Base-by-base conservation (phyloP, 179 eudicot species). In the Heliamphora pulchella region DNA sequence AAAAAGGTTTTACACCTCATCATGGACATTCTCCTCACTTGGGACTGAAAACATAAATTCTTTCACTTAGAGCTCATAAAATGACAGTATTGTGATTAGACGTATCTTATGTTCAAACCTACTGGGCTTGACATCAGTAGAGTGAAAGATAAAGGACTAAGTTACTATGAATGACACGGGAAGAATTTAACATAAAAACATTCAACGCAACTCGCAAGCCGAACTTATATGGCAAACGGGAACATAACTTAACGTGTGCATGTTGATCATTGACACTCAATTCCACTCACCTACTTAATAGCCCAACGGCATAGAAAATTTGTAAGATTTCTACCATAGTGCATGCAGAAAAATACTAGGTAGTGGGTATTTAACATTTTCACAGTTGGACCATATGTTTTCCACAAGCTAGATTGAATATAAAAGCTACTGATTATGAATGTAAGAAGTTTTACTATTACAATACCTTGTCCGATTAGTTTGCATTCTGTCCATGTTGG, bases 401-500 rank as follows among this genome's bases (percentile, higher is more conserved):
- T 39, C 20, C 54, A 74, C 31, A 31, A 31, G 31, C 31, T 31
- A 31, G 31, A 31, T 31, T 31, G 31, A 31, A 31, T 31, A 31
- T 31, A 31, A 31, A 31, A 67, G 20, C n/a, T 64, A 50, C 17
- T 65, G 39, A 43, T 22, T 39, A 53, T 31, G 59, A 69, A 43
- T 54, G 48, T 1, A 39, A 66, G 11, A 43, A n/a, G 1, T n/a
- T 46, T 43, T 46, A 64, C 8, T 9, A 65, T 59, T 44, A 73
- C 54, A 55, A 41, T 65, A 84, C 89, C 89, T 84, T 44, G 74
- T 59, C 64, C 62, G 64, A 82, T 39, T 84, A 47, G 7, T 66
- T 66, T 81, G 79, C 80, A 69, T 55, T 64, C 66, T 44, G 48
- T 83, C 78, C 63, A 39, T 62, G 62, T 64, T 64, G 71, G 66